These are phyloP conservation scores for Penicillium sp. DNA, from an alignment of 2,329 filamentous ascomycete species.

Conservation along the genomic window DNA sequence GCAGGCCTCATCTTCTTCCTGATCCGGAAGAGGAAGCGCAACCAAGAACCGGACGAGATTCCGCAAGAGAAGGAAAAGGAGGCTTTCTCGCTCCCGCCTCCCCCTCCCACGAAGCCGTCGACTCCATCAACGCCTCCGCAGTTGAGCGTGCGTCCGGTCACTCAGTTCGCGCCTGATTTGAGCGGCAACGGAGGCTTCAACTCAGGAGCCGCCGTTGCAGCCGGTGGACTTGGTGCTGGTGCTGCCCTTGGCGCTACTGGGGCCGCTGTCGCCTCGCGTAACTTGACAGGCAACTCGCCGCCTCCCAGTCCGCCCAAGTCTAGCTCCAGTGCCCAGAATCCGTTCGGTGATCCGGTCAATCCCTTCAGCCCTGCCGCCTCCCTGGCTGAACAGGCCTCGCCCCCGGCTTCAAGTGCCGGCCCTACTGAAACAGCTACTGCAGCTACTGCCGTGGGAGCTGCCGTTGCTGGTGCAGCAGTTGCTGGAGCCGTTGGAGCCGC, in stretches of 20 bases:
- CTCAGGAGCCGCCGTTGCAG: constrained; percentile 17
- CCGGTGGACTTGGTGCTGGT: constrained; percentile 27
- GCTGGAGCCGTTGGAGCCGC: constrained; percentile 45
- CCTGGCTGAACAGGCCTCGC: constrained; percentile 16
- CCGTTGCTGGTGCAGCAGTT: constrained; percentile 40
- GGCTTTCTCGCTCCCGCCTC: constrained; percentile 34
- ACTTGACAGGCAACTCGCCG: constrained; percentile 36
- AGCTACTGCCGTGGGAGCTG: constrained; percentile 39
- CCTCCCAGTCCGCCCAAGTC: constrained; percentile 43
- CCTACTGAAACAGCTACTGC: constrained; percentile 38
- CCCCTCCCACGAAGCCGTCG: constrained; percentile 39
- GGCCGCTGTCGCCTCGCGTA: constrained; percentile 31
- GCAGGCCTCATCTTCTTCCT: constrained; percentile 71
- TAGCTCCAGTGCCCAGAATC: constrained; percentile 46
- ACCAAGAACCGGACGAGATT: constrained; percentile 49
- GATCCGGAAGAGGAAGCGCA: constrained; percentile 70
- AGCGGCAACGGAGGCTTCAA: constrained; percentile 28
- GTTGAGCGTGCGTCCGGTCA: constrained; percentile 80
- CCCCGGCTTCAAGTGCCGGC: constrained; percentile 25
- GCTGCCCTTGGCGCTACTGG: constrained; percentile 24
- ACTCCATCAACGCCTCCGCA: constrained; percentile 65
- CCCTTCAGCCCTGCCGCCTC: constrained; percentile 64
- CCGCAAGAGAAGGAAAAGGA: constrained; percentile 71
- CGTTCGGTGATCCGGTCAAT: constrained; percentile 61
- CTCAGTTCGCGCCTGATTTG: constrained; percentile 76